Percentiles rank a stretch among this genome's conserved stretches.
Conservation (phyloP, 2,329 filamentous ascomycete species). For the Lasiodiplodia sp. region DNA sequence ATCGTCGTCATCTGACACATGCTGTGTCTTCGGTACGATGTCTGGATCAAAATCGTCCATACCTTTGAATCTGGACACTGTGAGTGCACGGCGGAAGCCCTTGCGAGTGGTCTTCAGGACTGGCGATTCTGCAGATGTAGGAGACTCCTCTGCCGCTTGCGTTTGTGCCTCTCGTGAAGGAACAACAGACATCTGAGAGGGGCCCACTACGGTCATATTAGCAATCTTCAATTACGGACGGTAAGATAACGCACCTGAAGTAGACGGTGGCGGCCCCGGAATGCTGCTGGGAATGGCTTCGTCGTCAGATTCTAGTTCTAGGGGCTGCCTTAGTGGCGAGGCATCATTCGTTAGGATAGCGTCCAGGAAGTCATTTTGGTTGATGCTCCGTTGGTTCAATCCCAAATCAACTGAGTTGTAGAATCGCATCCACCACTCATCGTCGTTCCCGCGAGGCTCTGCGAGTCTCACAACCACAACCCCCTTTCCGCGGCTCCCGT, state of each 20-base stretch:
- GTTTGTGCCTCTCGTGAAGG: neutral
- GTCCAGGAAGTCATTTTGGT: constrained; percentile 91
- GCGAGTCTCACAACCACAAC: constrained; percentile 81
- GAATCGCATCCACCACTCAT: constrained; percentile 74
- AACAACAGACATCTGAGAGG: constrained; percentile 1
- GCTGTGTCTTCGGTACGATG: neutral
- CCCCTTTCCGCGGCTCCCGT: constrained; percentile 70
- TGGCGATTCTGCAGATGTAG: constrained; percentile 5
- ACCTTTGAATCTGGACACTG: constrained; percentile 69
- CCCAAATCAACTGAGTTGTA: constrained; percentile 72
- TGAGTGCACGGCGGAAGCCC: constrained; percentile 40
- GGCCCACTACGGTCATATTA: neutral
- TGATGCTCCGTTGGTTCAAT: constrained; percentile 81
- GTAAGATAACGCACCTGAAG: constrained; percentile 31
- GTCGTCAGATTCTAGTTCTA: constrained; percentile 53
- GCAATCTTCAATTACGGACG: neutral
- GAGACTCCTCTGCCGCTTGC: neutral
- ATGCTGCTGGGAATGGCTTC: constrained; percentile 34
- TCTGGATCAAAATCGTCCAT: constrained; percentile 68
- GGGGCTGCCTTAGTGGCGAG: constrained; percentile 71
- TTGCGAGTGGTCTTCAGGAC: constrained; percentile 4
- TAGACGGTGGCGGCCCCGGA: constrained; percentile 30
- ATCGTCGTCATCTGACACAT: neutral
- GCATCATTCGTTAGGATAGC: constrained; percentile 85
- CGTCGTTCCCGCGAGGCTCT: constrained; percentile 56